These are phyloP conservation scores for Phymatotrichopsis omnivora DNA, from an alignment of 2,329 filamentous ascomycete genomes.

Conservation along the genomic window DNA sequence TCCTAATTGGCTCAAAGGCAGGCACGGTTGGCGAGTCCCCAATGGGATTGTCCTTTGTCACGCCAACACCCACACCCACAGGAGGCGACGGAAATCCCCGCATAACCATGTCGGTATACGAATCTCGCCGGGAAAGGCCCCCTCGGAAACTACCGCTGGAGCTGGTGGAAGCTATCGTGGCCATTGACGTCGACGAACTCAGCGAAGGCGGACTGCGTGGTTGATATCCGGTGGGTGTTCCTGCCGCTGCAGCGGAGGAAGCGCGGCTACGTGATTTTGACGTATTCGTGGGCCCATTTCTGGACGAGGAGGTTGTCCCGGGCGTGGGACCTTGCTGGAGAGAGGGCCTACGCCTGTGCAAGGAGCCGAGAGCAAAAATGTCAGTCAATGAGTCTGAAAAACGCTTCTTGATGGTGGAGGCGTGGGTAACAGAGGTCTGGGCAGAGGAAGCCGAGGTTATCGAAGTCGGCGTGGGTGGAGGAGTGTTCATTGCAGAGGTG, in stretches of 20 bases:
- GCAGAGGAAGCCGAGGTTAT: conserved; percentile 16
- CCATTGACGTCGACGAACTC: conserved; percentile 24
- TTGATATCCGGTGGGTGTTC: conserved; percentile 11
- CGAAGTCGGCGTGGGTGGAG: conserved; percentile 23
- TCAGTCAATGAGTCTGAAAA: conserved; percentile 28
- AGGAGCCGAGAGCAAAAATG: conserved; percentile 21
- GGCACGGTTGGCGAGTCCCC: conserved; percentile 24
- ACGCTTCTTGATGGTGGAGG: conserved; percentile 27
- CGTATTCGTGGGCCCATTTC: conserved; percentile 12
- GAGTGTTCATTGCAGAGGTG: conserved; percentile 20
- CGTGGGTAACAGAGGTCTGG: conserved; percentile 22
- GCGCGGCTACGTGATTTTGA: conserved; percentile 25
- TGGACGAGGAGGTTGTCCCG: conserved; percentile 6
- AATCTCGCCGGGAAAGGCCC: conserved; percentile 22
- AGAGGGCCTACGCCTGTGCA: conserved; percentile 26
- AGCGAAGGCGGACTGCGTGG: conserved; percentile 19
- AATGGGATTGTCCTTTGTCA: conserved; percentile 22
- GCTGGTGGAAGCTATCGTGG: conserved; percentile 25
- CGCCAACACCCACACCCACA: conserved; percentile 17
- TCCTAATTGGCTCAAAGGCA: conserved; percentile 15
- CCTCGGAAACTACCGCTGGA: conserved; percentile 20
- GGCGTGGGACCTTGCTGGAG: conserved; percentile 23
- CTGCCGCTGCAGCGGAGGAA: conserved; percentile 24
- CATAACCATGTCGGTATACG: conserved; percentile 18
- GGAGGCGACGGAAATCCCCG: conserved; percentile 24